These are phyloP conservation scores for Lithospermum erythrorhizon DNA, from an alignment of 257 asterid genomes.

Conservation along the genomic window DNA sequence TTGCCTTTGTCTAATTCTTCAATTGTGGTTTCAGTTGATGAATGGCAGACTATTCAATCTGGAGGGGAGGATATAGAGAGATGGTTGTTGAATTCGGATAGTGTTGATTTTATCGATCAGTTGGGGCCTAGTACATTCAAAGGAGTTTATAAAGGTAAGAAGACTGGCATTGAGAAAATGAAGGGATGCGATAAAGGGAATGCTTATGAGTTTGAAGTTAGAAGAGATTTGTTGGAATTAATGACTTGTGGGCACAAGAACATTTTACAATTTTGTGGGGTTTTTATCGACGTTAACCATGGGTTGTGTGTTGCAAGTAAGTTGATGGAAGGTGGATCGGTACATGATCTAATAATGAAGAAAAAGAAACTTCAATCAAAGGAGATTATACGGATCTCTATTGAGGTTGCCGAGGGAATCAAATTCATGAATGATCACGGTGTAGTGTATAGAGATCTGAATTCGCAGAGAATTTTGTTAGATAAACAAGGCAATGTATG, in stretches of 20 bases:
- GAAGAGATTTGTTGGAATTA: conserved; percentile 68
- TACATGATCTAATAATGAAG: conserved; percentile 60
- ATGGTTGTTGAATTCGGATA: conserved; percentile 62
- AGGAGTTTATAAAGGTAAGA: conserved; percentile 69
- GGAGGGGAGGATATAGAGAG: conserved; percentile 56
- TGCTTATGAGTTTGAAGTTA: conserved; percentile 71
- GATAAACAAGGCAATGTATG: conserved; percentile 87
- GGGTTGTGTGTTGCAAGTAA: conserved; percentile 83
- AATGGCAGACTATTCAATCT: conserved; percentile 86
- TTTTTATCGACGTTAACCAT: conserved; percentile 66
- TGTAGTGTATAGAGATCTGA: conserved; percentile 72
- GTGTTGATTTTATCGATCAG: conserved; percentile 62
- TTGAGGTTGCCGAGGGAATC: conserved; percentile 76
- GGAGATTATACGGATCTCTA: conserved; percentile 58
- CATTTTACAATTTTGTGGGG: conserved; percentile 66
- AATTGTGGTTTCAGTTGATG: conserved; percentile 67
- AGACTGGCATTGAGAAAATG: conserved; percentile 74
- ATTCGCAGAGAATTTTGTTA: conserved; percentile 69
- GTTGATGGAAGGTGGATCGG: conserved; percentile 91
- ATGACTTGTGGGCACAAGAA: conserved; percentile 93
- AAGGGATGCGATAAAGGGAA: conserved; percentile 93
- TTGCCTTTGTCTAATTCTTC: conserved; percentile 59
- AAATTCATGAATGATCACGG: conserved; percentile 94
- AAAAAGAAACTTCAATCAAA: conserved; percentile 64
- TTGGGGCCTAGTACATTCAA: conserved; percentile 62